A percentile compares a stretch with the other conserved stretches of the same genome.
phyloP scores from a whole-genome alignment of 2,329 filamentous ascomycete species.

The Trichophyton schoenleinii region DNA sequence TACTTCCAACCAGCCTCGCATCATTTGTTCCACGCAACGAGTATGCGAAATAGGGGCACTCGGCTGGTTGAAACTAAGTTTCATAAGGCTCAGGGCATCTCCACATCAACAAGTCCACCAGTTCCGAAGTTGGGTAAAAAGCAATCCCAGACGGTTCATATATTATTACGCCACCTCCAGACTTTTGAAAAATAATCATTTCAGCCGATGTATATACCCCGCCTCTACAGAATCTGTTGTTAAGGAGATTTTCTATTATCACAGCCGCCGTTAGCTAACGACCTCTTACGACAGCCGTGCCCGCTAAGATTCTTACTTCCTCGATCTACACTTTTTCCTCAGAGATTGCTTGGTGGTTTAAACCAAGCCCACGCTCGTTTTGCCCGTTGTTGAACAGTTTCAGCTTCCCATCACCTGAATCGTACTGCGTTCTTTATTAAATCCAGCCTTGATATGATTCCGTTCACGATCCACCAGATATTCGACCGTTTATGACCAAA shows the following conservation, averaged over 20 bases:
- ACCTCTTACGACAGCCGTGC: not conserved
- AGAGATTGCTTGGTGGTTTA: not conserved
- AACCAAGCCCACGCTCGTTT: conserved; percentile 2
- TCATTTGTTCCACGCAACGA: not conserved
- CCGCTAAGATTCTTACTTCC: not conserved
- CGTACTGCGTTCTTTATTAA: not conserved
- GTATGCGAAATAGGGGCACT: conserved; percentile 1
- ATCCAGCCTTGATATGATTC: not conserved
- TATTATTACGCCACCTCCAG: conserved; percentile 6
- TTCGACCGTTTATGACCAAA: not conserved
- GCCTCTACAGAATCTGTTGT: not conserved
- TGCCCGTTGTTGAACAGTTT: not conserved
- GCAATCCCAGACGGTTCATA: conserved; percentile 2
- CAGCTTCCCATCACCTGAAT: not conserved
- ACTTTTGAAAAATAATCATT: conserved; percentile 5
- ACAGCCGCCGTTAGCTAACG: conserved; percentile 1
- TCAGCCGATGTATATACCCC: conserved; percentile 4
- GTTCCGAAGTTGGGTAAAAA: conserved; percentile 7
- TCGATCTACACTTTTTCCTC: not conserved
- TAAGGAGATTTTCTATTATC: not conserved
- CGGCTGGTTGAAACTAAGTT: conserved; percentile 11
- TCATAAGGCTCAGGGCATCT: conserved; percentile 13
- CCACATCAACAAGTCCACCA: conserved; percentile 9
- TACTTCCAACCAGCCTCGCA: not conserved
- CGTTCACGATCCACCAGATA: not conserved